Evolutionary conservation across 495 filamentous ascomycete species (phyloP).

Genomic region (Jackrogersella minutella): DNA sequence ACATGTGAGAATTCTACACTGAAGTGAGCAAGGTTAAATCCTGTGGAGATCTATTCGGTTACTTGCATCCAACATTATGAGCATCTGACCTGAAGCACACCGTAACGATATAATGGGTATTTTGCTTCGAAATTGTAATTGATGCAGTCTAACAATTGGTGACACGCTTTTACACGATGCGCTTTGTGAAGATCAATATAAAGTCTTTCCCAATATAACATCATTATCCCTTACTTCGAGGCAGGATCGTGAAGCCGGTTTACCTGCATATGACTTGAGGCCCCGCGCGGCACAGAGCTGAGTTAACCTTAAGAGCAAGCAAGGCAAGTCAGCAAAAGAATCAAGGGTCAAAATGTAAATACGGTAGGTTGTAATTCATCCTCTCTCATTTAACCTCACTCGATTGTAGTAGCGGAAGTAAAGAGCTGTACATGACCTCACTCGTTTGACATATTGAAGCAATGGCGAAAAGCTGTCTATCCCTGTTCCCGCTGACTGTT

Average conservation of each 20-base stretch:
- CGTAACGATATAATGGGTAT: no score
- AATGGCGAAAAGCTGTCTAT: slow-evolving; percentile 44
- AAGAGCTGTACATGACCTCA: no score
- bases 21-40: neutral
- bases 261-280: neutral
- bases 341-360: neutral
- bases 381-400: neutral
- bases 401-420: neutral
- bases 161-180: no score
- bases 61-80: neutral
- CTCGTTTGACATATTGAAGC: no score
- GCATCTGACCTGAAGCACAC: no score
- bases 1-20: neutral
- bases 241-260: slow-evolving; percentile 13
- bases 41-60: neutral
- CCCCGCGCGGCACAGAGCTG: neutral
- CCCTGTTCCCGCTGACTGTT: slow-evolving; percentile 46
- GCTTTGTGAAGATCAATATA: neutral
- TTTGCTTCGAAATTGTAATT: no score
- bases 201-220: slow-evolving; percentile 2
- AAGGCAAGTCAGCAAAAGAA: neutral
- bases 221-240: neutral
- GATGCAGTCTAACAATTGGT: no score
- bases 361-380: neutral
- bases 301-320: no score